A percentile compares a stretch with the other conserved stretches of the same genome.
Conservation (phyloP, 192 early-diverging fungal genomes). For the Rhizophagus sp. region DNA sequence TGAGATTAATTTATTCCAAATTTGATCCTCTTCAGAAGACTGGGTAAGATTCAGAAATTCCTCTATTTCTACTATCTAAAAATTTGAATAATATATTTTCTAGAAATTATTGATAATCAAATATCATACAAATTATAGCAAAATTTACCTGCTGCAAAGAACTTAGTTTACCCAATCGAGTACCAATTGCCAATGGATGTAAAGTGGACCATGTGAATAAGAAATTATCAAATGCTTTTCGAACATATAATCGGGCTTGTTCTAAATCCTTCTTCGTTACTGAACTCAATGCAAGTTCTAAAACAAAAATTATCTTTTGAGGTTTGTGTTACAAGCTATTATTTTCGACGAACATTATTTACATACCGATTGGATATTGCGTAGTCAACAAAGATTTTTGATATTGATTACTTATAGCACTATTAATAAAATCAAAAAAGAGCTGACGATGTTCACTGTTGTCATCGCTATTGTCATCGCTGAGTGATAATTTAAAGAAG, state of each 20-base stretch:
- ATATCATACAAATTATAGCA: neutral
- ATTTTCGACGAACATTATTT: neutral
- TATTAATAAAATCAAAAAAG: constrained; percentile 51
- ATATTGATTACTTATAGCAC: constrained; percentile 35
- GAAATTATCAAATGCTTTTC: constrained; percentile 46
- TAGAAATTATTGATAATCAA: neutral
- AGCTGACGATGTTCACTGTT: constrained; percentile 53
- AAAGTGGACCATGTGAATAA: constrained; percentile 48
- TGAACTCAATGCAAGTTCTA: constrained; percentile 48
- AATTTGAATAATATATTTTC: too few species aligned
- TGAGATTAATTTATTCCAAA: constrained; percentile 1
- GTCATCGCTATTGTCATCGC: constrained; percentile 37
- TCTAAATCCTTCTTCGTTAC: constrained; percentile 45
- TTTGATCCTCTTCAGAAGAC: constrained; percentile 17
- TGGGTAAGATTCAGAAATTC: constrained; percentile 46
- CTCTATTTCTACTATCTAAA: constrained; percentile 55
- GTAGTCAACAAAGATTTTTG: constrained; percentile 33
- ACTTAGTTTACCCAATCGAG: constrained; percentile 41
- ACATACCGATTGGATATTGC: constrained; percentile 42
- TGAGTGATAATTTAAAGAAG: constrained; percentile 50
- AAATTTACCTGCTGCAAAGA: constrained; percentile 44
- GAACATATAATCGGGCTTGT: constrained; percentile 45
- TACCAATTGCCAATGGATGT: constrained; percentile 50
- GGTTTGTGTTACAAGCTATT: neutral
- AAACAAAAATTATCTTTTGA: neutral